Percentiles rank a stretch among this genome's conserved stretches.
These are phyloP conservation scores for Dendryphion nanum DNA, from an alignment of 2,329 filamentous ascomycete genomes.

Conservation along the genomic window DNA sequence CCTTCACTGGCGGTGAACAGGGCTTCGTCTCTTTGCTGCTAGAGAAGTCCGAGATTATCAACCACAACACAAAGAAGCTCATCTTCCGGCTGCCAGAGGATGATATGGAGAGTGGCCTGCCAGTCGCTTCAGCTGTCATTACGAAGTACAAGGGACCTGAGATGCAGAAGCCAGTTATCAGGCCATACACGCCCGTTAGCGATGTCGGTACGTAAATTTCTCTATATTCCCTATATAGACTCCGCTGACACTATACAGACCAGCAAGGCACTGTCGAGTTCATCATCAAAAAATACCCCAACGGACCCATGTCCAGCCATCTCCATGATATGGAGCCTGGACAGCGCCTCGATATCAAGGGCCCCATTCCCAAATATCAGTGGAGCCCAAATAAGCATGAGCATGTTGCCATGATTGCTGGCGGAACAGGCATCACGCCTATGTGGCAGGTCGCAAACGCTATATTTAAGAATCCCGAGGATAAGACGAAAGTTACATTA, in stretches of 20 bases:
- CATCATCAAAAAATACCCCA: slow-evolving; percentile 86
- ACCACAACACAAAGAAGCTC: slow-evolving; percentile 93
- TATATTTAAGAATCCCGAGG: slow-evolving; percentile 94
- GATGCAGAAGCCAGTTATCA: slow-evolving; percentile 79
- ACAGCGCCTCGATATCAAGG: slow-evolving; percentile 87
- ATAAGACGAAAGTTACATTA: slow-evolving; percentile 97
- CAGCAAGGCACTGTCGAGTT: slow-evolving; percentile 80
- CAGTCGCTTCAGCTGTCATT: slow-evolving; percentile 78
- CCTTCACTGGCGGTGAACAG: slow-evolving; percentile 82
- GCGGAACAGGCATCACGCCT: slow-evolving; percentile 93
- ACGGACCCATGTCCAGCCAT: slow-evolving; percentile 79
- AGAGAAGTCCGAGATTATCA: slow-evolving; percentile 74
- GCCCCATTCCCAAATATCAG: slow-evolving; percentile 91
- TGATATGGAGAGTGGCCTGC: slow-evolving; percentile 79
- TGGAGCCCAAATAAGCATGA: slow-evolving; percentile 92
- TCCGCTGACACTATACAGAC: slow-evolving; percentile 48
- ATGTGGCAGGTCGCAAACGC: slow-evolving; percentile 93
- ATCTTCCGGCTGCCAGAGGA: slow-evolving; percentile 83
- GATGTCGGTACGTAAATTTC: slow-evolving; percentile 65
- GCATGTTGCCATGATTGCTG: slow-evolving; percentile 84
- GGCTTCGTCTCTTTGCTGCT: slow-evolving; percentile 81
- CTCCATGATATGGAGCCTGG: slow-evolving; percentile 71
- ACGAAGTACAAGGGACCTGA: slow-evolving; percentile 88
- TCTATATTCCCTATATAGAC: too few relatives aligned
- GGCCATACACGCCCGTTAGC: slow-evolving; percentile 89